Evolutionary conservation across 2,329 filamentous ascomycete genomes (phyloP), one percentile per base, ranked within the genome.

Genomic region (Exophiala oligosperma): DNA sequence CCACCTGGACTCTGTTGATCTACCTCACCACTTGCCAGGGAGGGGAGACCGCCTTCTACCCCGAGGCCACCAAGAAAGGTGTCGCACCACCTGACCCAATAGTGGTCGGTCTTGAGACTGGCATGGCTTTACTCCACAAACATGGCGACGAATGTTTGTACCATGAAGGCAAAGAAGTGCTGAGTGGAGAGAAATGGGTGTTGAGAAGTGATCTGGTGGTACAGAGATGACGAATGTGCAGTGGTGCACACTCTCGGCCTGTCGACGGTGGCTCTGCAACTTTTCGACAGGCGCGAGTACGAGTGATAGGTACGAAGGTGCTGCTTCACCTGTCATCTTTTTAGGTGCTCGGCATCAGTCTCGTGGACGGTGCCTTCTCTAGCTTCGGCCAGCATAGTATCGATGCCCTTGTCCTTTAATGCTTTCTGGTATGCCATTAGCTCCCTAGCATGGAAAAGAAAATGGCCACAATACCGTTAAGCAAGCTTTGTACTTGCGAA

Each of bases 31-130:
- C 89, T 3, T 95, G 92, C 67, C 73, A 83, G 23, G 93, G 93
- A 23, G 93, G 93, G 32, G 91, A 96, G 74, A 97, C 93, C 0
- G 90, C 94, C 32, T 97, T 97, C 73, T 95, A 95, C 70, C 90
- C 90, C 0, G 85, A 90, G 24, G 66, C 77, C 12, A 74, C 77
- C 80, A 75, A 54, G 76, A 74, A 61, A 72, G 72, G 63, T 72
- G 74, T 57, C 66, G 70, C 64, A 61, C 72, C 72, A 12, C 65
- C 70, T 54, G 71, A 71, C 37, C 89, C 88, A 17, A 83, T 96
- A 51, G 81, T 85, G 1, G 85, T 95, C 5, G 81, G 81, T 0
- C 84, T 90, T 9, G 90, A 96, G 71, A 88, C 88, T n/a, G 93
- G 93, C 1, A 89, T 93, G 81, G 83, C 91, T 35, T 78, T 97